Base-by-base conservation (phyloP, 306 rosid genomes). In the Begonia peltatifolia region DNA sequence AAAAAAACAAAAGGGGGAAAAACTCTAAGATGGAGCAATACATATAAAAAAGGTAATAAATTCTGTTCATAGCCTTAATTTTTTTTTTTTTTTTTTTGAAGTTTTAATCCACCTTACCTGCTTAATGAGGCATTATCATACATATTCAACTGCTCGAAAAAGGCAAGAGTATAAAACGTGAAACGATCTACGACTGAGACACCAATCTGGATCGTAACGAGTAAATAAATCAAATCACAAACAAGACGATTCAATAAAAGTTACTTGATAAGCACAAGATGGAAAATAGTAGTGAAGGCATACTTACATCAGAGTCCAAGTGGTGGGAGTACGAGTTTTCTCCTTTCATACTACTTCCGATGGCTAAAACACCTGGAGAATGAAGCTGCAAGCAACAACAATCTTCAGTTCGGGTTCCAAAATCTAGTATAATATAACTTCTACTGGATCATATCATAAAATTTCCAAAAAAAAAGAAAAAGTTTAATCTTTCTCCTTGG, bases 331-430 rank as follows among this genome's bases (percentile, higher is more conserved):
- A 90, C 55, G 97, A 90, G 64, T 90, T 90, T 73, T 90, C 94
- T 66, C 95, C 97, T 75, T 90, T 90, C 87, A 50, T 80, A 83
- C 97, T 90, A 74, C 97, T 90, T 83, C 97, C 97, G 67, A 85
- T 80, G 53, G 97, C 77, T 77, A 90, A 76, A 67, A 80, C 94
- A 69, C 90, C 94, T 0, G 95, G 92, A 46, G 97, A 90, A 25
- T 80, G 95, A 78, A 90, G 87, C 97, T 90, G 94, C 58, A 73
- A 64, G 65, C 73, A 72, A 59, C 64, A 67, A 64, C 16, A 35
- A 57, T 12, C 59, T 67, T 36, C 47, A 35, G 18, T 57, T 84
- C 63, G 74, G 71, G 56, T 61, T 16, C 54, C 58, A 64, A 67
- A 58, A 30, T 23, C 38, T 30, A 5, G 6, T 30, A 30, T 30